Percentiles rank a stretch among this genome's conserved stretches.
Evolutionary conservation across 2,329 filamentous ascomycete species (phyloP).

Genomic region (Apiospora kogelbergensis): DNA sequence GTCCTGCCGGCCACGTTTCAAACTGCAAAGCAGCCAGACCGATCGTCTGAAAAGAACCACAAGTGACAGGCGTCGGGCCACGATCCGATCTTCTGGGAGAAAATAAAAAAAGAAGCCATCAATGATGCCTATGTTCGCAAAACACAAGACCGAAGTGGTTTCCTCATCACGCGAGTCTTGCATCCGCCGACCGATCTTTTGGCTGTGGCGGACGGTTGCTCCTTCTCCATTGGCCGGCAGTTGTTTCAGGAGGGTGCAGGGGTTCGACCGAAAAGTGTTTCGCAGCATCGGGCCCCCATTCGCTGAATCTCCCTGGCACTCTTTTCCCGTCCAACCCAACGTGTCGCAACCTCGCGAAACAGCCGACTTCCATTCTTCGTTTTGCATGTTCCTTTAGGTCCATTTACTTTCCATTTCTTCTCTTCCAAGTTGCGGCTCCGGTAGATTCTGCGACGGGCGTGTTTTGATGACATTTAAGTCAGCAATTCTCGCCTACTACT

Average conservation of each 20-base stretch:
- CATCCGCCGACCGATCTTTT: background rate
- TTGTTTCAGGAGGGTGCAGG: slow-evolving; percentile 7
- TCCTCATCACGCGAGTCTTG: background rate
- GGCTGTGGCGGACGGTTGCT: background rate
- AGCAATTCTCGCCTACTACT: background rate
- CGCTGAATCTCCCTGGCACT: background rate
- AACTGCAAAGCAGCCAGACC: background rate
- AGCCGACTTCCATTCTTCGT: background rate
- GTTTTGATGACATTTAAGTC: background rate
- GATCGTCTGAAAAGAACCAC: background rate
- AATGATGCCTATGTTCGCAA: background rate
- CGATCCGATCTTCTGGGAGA: background rate
- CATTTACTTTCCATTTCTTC: background rate
- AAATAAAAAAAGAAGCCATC: background rate
- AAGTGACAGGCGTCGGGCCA: background rate
- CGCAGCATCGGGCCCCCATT: background rate
- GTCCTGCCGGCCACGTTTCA: background rate
- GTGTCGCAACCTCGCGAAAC: background rate
- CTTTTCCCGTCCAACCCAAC: background rate
- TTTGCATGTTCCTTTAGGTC: background rate
- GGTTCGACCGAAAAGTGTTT: background rate
- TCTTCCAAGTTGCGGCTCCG: background rate
- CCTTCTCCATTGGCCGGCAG: background rate
- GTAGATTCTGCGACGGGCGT: background rate
- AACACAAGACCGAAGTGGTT: background rate